Base-by-base conservation (phyloP, 805 yeast species). In the Lipomyces yamadae region DNA sequence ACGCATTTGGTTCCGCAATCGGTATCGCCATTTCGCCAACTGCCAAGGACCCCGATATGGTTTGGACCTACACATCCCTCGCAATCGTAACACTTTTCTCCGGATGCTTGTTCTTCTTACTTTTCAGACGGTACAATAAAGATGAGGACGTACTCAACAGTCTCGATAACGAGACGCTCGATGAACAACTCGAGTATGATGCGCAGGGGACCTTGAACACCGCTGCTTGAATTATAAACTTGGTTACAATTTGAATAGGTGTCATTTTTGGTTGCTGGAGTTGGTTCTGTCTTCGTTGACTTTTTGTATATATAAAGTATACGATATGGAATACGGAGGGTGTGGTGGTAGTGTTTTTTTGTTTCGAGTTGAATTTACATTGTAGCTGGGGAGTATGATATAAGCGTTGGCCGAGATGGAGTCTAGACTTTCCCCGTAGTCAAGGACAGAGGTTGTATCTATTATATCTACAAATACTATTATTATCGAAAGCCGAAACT, bases 1-100 rank as follows among this genome's bases (percentile, higher is more conserved):
- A 82, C 71, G 95, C 96, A n/a, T 73, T 88, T 61, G 92, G 95
- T 66, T 84, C 94, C 33, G 92, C 92, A 29, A 74, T 89, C 58
- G 92, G 93, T 73, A 86, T 87, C 77, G 91, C 92, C 13, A 80
- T 88, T 62, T 85, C 90, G 18, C 83, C 91, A 34, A 85, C 88
- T 10, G 81, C 91, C 10, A 82, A 78, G 65, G 86, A 90, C 78
- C 94, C 94, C 56, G 85, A 89, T 79, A 82, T 86, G 74, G 84
- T 85, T 57, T 87, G 91, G 90, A 83, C 85, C 74, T 90, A 85
- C 77, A 81, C 84, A 60, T 90, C 89, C 60, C 81, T 88, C 69
- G 88, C 87, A 24, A 77, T 82, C 58, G 82, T 89, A 4, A 84
- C 90, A 71, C 79, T 85, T 72, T 70, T 86, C 66, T 84, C 86